phyloP scores from a whole-genome alignment of 2,329 filamentous ascomycete genomes.

The Calonectria hawksworthii region DNA sequence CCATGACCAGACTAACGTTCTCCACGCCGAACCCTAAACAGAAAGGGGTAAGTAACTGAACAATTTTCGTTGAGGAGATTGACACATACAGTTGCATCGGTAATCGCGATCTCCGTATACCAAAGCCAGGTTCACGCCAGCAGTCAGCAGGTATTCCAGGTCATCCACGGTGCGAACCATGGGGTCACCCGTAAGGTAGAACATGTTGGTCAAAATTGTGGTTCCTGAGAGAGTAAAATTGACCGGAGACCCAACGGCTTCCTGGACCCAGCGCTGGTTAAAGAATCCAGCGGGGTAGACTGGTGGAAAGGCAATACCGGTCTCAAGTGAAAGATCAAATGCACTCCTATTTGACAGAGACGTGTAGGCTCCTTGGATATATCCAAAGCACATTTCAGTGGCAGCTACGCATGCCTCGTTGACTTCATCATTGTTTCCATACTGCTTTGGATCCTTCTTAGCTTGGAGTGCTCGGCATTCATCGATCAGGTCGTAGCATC shows the following conservation, averaged over 20 bases:
- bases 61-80: rapidly evolving
- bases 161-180: constrained; percentile 54
- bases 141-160: constrained; percentile 70
- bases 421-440: constrained; percentile 54
- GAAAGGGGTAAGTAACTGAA: background rate
- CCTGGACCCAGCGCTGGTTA: constrained; percentile 68
- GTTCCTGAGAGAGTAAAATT: constrained; percentile 66
- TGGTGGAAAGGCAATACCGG: constrained; percentile 68
- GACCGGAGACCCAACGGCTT: constrained; percentile 71
- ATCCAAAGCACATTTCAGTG: constrained; percentile 41
- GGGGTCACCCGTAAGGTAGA: constrained; percentile 67
- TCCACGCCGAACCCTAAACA: constrained; percentile 69
- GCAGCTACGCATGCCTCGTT: constrained; percentile 67
- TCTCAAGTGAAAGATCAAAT: constrained; percentile 71
- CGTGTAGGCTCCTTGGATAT: constrained; percentile 27
- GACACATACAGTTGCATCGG: constrained; percentile 69
- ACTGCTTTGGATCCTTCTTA: constrained; percentile 53
- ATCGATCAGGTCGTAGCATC: constrained; percentile 66
- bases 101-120: constrained; percentile 76
- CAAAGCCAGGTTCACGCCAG: constrained; percentile 76
- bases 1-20: constrained; percentile 73
- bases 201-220: constrained; percentile 66
- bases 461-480: constrained; percentile 57
- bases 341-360: constrained; percentile 39
- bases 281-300: constrained; percentile 73